These are phyloP conservation scores for Verticillium klebahnii DNA, from an alignment of 2,329 filamentous ascomycete genomes.

Conservation along the genomic window DNA sequence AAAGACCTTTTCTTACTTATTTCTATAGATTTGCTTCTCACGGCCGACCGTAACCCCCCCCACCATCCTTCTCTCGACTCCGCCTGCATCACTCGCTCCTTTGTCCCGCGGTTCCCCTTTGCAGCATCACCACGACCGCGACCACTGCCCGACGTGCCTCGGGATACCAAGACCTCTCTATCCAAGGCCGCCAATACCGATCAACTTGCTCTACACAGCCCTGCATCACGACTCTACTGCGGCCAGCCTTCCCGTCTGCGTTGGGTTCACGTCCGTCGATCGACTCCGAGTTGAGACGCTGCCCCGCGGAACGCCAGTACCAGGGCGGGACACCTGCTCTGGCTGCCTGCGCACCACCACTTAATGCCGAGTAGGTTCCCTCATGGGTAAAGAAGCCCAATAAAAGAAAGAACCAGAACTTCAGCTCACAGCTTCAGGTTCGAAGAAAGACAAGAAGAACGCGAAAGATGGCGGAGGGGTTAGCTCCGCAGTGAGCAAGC, in stretches of 20 bases:
- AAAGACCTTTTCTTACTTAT: neutral
- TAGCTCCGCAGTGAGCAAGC: conserved; percentile 48
- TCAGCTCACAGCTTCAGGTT: conserved; percentile 21
- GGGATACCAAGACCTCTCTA: neutral
- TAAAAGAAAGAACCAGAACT: neutral
- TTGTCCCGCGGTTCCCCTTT: neutral
- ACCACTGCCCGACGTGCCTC: neutral
- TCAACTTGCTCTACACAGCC: neutral
- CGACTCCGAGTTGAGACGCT: neutral
- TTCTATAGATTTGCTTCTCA: neutral
- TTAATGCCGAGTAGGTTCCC: conserved; percentile 16
- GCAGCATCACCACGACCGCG: neutral
- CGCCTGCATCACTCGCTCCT: neutral
- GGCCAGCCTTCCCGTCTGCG: neutral
- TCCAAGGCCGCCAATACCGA: neutral
- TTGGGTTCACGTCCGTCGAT: neutral
- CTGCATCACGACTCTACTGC: neutral
- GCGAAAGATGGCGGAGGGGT: conserved; percentile 49
- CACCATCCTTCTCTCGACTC: neutral
- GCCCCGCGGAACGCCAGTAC: conserved; percentile 1
- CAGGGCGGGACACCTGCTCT: conserved; percentile 11
- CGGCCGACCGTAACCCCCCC: neutral
- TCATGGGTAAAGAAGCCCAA: neutral
- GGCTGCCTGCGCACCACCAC: conserved; percentile 13
- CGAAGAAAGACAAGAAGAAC: conserved; percentile 52